Evolutionary conservation across 1,139 yeast genomes (phyloP), one percentile per base, ranked within the genome.

Genomic region (Meyerozyma smithsonii): DNA sequence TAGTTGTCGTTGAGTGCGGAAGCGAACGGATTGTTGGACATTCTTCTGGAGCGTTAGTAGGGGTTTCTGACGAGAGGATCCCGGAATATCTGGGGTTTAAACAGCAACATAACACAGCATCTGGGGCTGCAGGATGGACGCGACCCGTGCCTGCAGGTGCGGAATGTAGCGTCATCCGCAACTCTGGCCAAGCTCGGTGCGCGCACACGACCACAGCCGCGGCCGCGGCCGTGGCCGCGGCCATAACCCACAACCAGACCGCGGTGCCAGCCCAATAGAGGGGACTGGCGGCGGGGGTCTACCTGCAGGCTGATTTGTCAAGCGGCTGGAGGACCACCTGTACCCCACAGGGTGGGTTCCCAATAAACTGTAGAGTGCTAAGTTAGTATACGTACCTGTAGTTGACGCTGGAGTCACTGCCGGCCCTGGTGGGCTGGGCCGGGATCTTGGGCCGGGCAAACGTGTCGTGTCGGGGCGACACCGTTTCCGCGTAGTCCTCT

Each of bases 1-100:
- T 61, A 58, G 14, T 66, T 61, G 17, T 69, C 66, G 39, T 56
- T 57, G 47, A 73, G 54, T 17, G 75, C 73, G 24, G 73, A 65
- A 8, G 79, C 75, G 53, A 78, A 79, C 12, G 84, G 83, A 50
- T 78, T 78, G 48, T 77, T 77, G 15, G 79, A 69, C 75, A 70
- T 70, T 50, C 59, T 64, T 45, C 69, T 60, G 48, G 32, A 47
- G 44, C 39, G 60, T 58, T 59, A 65, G 71, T 64, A 61, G 5
- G 25, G 25, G n/a, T 11, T 12, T 23, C 5, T 2, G 3, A 5
- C n/a, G 25, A 12, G 7, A 8, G 3, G 12, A 26, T 26, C 30
- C 30, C 17, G n/a, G n/a, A 12, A 4, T 23, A 23, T 11, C 12
- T 11, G n/a, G 25, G n/a, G n/a, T 11, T 11, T 23, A 23, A 23